A percentile compares a stretch with the other conserved stretches of the same genome.
phyloP scores from a whole-genome alignment of 192 early-diverging fungal genomes.

The Coemansia biformis region DNA sequence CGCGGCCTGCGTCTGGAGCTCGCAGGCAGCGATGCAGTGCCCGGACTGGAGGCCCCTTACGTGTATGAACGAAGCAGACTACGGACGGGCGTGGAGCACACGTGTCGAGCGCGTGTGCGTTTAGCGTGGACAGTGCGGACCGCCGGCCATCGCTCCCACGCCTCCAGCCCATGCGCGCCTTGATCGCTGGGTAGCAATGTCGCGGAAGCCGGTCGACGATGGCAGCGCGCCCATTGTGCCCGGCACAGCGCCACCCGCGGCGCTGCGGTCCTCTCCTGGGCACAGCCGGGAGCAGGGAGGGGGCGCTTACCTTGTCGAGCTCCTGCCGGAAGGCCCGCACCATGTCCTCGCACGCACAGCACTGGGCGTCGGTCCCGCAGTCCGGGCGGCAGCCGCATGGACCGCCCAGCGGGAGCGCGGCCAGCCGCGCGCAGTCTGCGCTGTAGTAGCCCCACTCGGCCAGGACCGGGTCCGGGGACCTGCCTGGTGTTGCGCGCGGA shows the following conservation, averaged over 20 bases:
- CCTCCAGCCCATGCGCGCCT: too few relatives aligned
- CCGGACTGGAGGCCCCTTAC: slow-evolving; percentile 33
- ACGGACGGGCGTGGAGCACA: too few relatives aligned
- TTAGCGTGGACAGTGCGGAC: too few relatives aligned
- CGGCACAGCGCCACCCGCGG: too few relatives aligned
- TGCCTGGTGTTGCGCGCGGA: too few relatives aligned
- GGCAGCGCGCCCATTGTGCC: too few relatives aligned
- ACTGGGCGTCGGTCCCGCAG: not conserved
- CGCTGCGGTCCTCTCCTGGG: too few relatives aligned
- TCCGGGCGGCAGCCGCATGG: slow-evolving; percentile 9
- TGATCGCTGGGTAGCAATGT: too few relatives aligned
- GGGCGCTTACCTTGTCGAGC: slow-evolving; percentile 41
- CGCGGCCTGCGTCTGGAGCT: slow-evolving; percentile 20
- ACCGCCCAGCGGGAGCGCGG: slow-evolving; percentile 7
- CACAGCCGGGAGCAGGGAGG: too few relatives aligned
- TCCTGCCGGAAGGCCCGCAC: slow-evolving; percentile 15
- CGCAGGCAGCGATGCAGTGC: slow-evolving; percentile 28
- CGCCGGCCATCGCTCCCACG: too few relatives aligned
- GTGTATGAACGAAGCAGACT: slow-evolving; percentile 37
- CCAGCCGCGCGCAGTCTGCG: slow-evolving; percentile 23
- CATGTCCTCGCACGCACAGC: slow-evolving; percentile 21
- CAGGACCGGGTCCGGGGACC: slow-evolving; percentile 25
- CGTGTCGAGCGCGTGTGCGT: too few relatives aligned
- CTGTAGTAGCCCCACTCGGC: slow-evolving; percentile 47
- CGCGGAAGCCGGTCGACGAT: too few relatives aligned